phyloP scores from a whole-genome alignment of 2,329 filamentous ascomycete genomes.

The Fusarium compactum region DNA sequence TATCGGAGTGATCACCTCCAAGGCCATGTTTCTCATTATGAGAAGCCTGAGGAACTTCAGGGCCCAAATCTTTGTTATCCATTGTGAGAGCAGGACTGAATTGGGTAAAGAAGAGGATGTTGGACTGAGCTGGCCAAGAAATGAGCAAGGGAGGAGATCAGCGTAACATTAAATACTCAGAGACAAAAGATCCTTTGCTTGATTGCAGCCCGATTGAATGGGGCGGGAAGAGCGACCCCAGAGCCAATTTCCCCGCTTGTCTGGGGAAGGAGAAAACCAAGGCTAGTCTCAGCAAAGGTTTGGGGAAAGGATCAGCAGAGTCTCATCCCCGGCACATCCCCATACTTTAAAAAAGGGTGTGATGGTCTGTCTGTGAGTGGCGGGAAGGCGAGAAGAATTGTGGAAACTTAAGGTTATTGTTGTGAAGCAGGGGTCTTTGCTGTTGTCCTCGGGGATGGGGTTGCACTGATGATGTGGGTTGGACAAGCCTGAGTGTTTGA shows the following conservation, averaged over 20 bases:
- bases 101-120: background rate
- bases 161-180: slow-evolving; percentile 21
- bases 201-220: background rate
- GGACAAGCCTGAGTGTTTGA: background rate
- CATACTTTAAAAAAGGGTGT: slow-evolving; percentile 5
- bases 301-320: slow-evolving; percentile 20
- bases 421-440: slow-evolving; percentile 10
- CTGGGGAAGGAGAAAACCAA: slow-evolving; percentile 5
- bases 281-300: slow-evolving; percentile 12
- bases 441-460: background rate
- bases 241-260: background rate
- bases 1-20: background rate
- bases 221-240: background rate
- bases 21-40: slow-evolving; percentile 15
- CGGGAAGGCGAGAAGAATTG: background rate
- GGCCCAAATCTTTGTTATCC: slow-evolving; percentile 26
- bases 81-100: background rate
- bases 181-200: background rate
- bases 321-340: slow-evolving; percentile 24
- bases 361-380: background rate
- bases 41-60: slow-evolving; percentile 17
- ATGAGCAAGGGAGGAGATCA: slow-evolving; percentile 1
- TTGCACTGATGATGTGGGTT: slow-evolving; percentile 18
- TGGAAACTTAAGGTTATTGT: slow-evolving; percentile 22
- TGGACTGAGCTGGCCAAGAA: slow-evolving; percentile 1